Conservation (phyloP, 2,329 filamentous ascomycete genomes). For the Thelonectria rubi region DNA sequence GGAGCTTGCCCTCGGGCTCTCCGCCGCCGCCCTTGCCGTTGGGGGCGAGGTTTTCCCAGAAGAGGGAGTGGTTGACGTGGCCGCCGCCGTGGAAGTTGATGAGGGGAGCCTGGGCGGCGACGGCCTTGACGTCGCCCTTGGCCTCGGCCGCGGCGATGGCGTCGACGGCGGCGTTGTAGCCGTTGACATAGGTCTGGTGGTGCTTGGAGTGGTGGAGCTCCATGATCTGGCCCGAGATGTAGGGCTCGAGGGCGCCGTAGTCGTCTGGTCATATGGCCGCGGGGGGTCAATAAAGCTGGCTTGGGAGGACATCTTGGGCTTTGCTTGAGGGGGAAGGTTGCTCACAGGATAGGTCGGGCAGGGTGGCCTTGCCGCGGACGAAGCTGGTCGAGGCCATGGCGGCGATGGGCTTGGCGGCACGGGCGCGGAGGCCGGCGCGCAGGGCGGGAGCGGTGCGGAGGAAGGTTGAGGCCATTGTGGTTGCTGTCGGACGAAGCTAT, state of each 20-base stretch:
- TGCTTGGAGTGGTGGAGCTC: conserved; percentile 94
- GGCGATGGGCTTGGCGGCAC: conserved; percentile 68
- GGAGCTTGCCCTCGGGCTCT: conserved; percentile 68
- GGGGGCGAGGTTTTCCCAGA: conserved; percentile 84
- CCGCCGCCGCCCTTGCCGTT: conserved; percentile 70
- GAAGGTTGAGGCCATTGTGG: conserved; percentile 77
- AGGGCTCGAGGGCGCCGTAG: conserved; percentile 90
- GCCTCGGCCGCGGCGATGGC: conserved; percentile 72
- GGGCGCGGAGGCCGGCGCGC: conserved; percentile 76
- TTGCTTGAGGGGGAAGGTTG: neutral
- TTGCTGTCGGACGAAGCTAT: conserved; percentile 27
- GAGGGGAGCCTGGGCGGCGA: conserved; percentile 59
- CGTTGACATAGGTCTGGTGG: conserved; percentile 93
- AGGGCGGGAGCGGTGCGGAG: conserved; percentile 74
- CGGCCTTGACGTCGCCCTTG: conserved; percentile 66
- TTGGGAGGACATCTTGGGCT: neutral
- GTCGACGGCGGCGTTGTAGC: conserved; percentile 82
- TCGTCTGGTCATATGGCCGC: conserved; percentile 71
- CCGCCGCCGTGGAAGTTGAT: conserved; percentile 86
- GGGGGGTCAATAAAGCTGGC: neutral
- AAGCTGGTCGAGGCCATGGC: conserved; percentile 79
- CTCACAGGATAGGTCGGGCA: conserved; percentile 81
- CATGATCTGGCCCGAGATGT: conserved; percentile 92
- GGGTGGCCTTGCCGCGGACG: conserved; percentile 86
- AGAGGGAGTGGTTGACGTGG: conserved; percentile 86